Percentiles rank a stretch among this genome's conserved stretches.
phyloP scores from a whole-genome alignment of 768 basidiomycete genomes.

The Botryobasidium botryosum region DNA sequence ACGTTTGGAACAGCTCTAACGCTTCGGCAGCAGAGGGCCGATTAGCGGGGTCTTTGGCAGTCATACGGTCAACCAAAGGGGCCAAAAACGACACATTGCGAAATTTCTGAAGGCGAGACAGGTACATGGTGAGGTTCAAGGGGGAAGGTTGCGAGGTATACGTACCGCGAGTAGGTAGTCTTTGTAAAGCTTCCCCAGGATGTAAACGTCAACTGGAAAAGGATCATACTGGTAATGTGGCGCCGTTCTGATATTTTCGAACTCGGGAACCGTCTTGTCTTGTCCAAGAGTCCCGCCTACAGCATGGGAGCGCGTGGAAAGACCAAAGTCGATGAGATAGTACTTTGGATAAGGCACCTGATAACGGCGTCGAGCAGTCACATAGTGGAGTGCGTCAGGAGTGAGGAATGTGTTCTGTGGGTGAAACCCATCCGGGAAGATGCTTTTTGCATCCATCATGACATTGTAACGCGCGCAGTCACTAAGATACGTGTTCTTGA shows the following conservation, averaged over 20 bases:
- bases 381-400: too few species aligned
- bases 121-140: too few species aligned
- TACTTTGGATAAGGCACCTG: too few species aligned
- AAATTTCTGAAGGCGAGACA: too few species aligned
- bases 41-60: too few species aligned
- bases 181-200: constrained; percentile 3
- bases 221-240: constrained; percentile 6
- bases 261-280: constrained; percentile 4
- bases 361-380: too few species aligned
- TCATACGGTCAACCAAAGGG: too few species aligned
- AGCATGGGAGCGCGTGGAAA: constrained; percentile 1
- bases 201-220: constrained; percentile 6
- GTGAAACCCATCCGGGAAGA: constrained; percentile 3
- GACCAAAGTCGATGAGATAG: constrained; percentile 8
- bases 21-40: too few species aligned
- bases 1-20: too few species aligned
- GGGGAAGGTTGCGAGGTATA: background rate
- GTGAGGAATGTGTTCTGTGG: background rate
- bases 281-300: background rate
- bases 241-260: background rate
- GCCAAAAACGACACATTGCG: too few species aligned
- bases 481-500: too few species aligned
- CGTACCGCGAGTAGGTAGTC: constrained; percentile 1
- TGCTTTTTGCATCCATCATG: constrained; percentile 6
- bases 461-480: constrained; percentile 5